Evolutionary conservation across 228 moss, liverwort and hornwort species (phyloP).

Genomic region (Sphagnum fallax): DNA sequence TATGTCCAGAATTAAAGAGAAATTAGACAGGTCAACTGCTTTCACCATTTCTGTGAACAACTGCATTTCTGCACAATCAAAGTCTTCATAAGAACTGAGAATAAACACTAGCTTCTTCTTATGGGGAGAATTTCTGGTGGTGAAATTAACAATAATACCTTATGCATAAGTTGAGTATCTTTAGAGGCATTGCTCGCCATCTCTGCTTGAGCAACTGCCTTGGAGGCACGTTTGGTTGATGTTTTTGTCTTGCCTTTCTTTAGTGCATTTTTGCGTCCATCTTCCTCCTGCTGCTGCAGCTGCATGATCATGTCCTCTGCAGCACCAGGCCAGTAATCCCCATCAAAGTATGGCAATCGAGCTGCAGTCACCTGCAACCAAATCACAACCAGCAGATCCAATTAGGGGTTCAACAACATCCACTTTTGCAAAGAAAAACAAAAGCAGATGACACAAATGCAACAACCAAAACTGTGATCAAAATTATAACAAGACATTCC

Average conservation of each 20-base stretch:
- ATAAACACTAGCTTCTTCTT: no score
- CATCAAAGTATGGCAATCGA: constrained; percentile 93
- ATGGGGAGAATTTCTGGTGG: no score
- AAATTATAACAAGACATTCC: no score
- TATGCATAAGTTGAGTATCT: constrained; percentile 90
- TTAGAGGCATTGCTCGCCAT: constrained; percentile 95
- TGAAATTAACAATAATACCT: constrained; percentile 29
- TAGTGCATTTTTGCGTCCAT: constrained; percentile 76
- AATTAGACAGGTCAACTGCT: no score
- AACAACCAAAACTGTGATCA: no score
- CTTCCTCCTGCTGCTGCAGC: constrained; percentile 84
- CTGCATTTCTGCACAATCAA: no score
- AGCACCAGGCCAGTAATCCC: constrained; percentile 99
- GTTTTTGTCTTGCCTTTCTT: constrained; percentile 96
- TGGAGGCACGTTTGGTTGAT: constrained; percentile 88
- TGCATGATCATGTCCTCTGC: constrained; percentile 99
- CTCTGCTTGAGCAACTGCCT: constrained; percentile 78
- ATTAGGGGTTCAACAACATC: no score
- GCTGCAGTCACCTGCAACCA: constrained; percentile 72
- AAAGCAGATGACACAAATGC: no score
- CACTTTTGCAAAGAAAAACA: no score
- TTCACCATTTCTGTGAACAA: no score
- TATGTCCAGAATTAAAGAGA: no score
- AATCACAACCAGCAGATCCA: not conserved
- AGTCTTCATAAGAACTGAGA: no score